Conservation (phyloP, 371 early-diverging fungal genomes). For the Mucor circinelloides region DNA sequence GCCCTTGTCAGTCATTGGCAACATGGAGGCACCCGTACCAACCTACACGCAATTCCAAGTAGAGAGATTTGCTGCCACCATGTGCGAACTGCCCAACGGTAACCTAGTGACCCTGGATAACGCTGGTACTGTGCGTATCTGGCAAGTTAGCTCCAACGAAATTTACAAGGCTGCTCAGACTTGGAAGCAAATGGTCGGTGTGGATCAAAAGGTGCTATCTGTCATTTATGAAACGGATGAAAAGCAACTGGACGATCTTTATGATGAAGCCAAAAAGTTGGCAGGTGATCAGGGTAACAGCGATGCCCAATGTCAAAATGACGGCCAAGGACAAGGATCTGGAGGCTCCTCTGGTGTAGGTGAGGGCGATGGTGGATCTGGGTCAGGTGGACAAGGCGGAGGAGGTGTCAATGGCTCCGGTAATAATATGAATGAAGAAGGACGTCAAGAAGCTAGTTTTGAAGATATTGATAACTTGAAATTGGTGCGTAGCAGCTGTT, state of each 20-base stretch:
- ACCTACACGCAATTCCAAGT: constrained; percentile 54
- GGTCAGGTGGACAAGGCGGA: constrained; percentile 31
- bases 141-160: constrained; percentile 66
- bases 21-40: constrained; percentile 41
- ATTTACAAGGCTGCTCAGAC: constrained; percentile 64
- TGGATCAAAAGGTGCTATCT: constrained; percentile 63
- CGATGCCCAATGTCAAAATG: constrained; percentile 35
- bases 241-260: constrained; percentile 6
- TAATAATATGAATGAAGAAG: constrained; percentile 55
- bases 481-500: constrained; percentile 43
- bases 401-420: constrained; percentile 49
- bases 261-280: constrained; percentile 43
- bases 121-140: constrained; percentile 66
- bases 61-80: constrained; percentile 54
- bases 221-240: constrained; percentile 66
- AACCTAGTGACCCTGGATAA: constrained; percentile 69
- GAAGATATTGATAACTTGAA: constrained; percentile 66
- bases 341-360: constrained; percentile 34
- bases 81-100: constrained; percentile 71
- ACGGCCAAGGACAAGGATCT: constrained; percentile 34
- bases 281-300: constrained; percentile 42
- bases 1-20: constrained; percentile 61
- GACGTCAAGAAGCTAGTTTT: constrained; percentile 65
- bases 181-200: constrained; percentile 79
- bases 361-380: constrained; percentile 37